Percentiles rank a stretch among this genome's conserved stretches.
Evolutionary conservation across 2,329 filamentous ascomycete genomes (phyloP).

Genomic region (Fusarium caatingaense): DNA sequence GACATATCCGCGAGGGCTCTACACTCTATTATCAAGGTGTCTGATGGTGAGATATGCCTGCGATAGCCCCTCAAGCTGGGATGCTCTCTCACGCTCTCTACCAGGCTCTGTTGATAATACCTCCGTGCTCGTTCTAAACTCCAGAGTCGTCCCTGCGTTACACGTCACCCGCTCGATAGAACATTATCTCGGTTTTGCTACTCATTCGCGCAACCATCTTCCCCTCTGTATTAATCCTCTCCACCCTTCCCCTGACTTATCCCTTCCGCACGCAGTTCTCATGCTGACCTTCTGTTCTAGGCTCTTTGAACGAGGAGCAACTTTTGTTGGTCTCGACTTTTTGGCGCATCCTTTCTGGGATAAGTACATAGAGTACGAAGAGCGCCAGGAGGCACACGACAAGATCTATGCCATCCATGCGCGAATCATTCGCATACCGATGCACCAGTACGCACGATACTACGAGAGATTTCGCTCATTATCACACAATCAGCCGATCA

Average conservation of each 20-base stretch:
- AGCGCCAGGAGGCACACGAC: slow-evolving; percentile 84
- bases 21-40: slow-evolving; percentile 54
- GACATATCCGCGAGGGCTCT: slow-evolving; percentile 50
- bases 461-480: slow-evolving; percentile 89
- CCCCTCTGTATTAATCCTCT: slow-evolving; percentile 69
- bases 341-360: slow-evolving; percentile 98
- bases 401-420: slow-evolving; percentile 86
- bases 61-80: slow-evolving; percentile 66
- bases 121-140: slow-evolving; percentile 52
- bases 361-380: slow-evolving; percentile 97
- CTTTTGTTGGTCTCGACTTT: slow-evolving; percentile 90
- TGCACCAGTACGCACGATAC: slow-evolving; percentile 96
- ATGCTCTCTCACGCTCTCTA: slow-evolving; percentile 74
- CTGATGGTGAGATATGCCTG: slow-evolving; percentile 79
- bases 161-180: slow-evolving; percentile 51
- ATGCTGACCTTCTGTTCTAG: slow-evolving; percentile 63
- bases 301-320: slow-evolving; percentile 90
- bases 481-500: slow-evolving; percentile 76
- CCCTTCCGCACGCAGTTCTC: slow-evolving; percentile 40
- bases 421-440: slow-evolving; percentile 87
- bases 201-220: slow-evolving; percentile 63
- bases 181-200: slow-evolving; percentile 60
- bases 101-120: slow-evolving; percentile 67
- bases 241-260: slow-evolving; percentile 50
- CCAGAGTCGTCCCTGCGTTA: slow-evolving; percentile 55